Evolutionary conservation across 352 stramenopile genomes (phyloP).

Genomic region (Globisporangium takayamanum): DNA sequence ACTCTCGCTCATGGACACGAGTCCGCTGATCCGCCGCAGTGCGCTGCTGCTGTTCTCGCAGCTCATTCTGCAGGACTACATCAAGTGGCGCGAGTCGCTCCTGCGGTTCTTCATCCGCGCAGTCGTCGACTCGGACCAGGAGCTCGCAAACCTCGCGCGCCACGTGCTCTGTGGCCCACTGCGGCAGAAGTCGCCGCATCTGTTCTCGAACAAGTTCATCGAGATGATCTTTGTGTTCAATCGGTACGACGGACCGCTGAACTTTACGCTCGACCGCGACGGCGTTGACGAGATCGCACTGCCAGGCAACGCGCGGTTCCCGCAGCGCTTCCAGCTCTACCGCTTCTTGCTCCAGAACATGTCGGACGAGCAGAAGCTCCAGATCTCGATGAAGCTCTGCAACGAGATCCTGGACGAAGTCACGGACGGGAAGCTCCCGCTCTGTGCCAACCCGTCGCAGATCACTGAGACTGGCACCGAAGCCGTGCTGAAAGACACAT

Average conservation of each 20-base stretch:
- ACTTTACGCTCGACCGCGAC: slow-evolving; percentile 58
- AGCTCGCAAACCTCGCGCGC: slow-evolving; percentile 90
- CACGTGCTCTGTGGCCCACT: slow-evolving; percentile 90
- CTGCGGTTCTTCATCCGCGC: slow-evolving; percentile 94
- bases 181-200: slow-evolving; percentile 87
- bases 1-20: slow-evolving; percentile 87
- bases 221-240: slow-evolving; percentile 97
- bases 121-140: slow-evolving; percentile 91
- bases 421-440: slow-evolving; percentile 63
- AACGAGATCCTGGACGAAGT: slow-evolving; percentile 92
- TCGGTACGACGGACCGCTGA: slow-evolving; percentile 55
- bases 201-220: slow-evolving; percentile 97
- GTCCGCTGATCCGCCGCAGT: slow-evolving; percentile 88
- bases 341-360: slow-evolving; percentile 92
- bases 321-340: slow-evolving; percentile 88
- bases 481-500: slow-evolving; percentile 82
- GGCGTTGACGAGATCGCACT: slow-evolving; percentile 58
- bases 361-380: slow-evolving; percentile 94
- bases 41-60: slow-evolving; percentile 94
- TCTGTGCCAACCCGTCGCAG: slow-evolving; percentile 68
- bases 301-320: slow-evolving; percentile 43
- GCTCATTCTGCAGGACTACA: slow-evolving; percentile 96
- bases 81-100: slow-evolving; percentile 97
- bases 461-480: slow-evolving; percentile 86
- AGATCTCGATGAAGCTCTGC: slow-evolving; percentile 92